Conservation (phyloP, 2,329 filamentous ascomycete genomes). For the Ophiostoma quercus region DNA sequence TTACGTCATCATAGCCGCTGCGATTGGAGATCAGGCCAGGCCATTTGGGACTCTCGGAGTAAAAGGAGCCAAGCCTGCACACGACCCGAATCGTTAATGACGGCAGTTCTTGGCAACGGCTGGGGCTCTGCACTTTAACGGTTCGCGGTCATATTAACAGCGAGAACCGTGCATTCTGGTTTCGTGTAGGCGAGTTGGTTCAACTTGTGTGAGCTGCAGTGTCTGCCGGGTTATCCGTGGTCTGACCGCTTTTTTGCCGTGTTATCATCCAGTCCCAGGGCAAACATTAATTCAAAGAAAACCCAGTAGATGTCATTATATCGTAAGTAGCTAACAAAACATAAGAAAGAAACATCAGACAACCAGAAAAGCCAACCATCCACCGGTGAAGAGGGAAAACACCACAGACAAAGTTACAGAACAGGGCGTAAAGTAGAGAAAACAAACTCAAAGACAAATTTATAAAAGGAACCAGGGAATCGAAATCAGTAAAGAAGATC, state of each 20-base stretch:
- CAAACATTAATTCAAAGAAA: not conserved
- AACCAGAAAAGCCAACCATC: not conserved
- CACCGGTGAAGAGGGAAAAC: no score
- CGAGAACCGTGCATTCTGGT: not conserved
- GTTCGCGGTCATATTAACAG: not conserved
- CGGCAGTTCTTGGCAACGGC: conserved; percentile 17
- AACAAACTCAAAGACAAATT: not conserved
- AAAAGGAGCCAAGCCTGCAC: conserved; percentile 17
- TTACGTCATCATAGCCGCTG: not conserved
- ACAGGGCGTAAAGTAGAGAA: not conserved
- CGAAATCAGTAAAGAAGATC: not conserved
- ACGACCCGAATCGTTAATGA: conserved; percentile 18
- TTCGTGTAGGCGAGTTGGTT: not conserved
- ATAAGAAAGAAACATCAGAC: not conserved
- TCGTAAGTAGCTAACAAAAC: not conserved
- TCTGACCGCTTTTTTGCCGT: not conserved
- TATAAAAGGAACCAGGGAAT: not conserved
- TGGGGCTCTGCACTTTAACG: not conserved
- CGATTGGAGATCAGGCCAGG: not conserved
- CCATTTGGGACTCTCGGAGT: not conserved
- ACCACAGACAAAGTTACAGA: not conserved
- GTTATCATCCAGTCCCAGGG: not conserved
- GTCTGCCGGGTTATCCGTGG: not conserved
- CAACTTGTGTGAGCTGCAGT: not conserved
- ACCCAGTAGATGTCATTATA: not conserved